Base-by-base conservation (phyloP, 1,284 basidiomycete species). In the Austroboletus novae-zelandiae region DNA sequence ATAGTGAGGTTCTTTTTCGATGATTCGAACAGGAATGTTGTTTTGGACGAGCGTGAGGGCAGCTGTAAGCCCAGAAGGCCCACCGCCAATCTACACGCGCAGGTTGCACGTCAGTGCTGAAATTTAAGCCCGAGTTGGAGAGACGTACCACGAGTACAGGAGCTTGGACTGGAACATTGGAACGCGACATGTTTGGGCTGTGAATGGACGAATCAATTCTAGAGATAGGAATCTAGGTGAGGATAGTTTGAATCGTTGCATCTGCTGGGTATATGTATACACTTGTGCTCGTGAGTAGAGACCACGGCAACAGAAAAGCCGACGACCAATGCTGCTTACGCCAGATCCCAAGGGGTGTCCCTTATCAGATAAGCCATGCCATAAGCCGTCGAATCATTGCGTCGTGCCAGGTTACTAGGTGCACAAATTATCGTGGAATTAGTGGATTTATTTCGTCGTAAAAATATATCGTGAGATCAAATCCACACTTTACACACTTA, bases 11-110 rank as follows among this genome's bases (percentile, higher is more conserved):
- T 59, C 61, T 45, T 69, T 74, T 18, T 72, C 63, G 17, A 74
- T 62, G 34, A 74, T 62, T 15, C 72, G 71, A 9, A 74, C 65
- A 3, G 66, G n/a, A n/a, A n/a, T n/a, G 17, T 73, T 69, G 36
- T 73, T 70, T 43, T 68, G 66, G 41, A 74, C 60, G 20, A 81
- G 66, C 0, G 74, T 69, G 13, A 73, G 71, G 0, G 79, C 79
- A 17, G 71, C 72, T 13, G 70, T 70, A 34, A 81, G 69, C 20
- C 79, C 80, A 0, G 76, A 62, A 31, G 79, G 72, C 11, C 79
- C 80, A 27, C 72, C 77, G 3, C 78, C 79, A 41, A 73, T 71
- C 54, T 80, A 72, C 1, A 8, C 10, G 5, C 8, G 4, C 13
- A 20, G 9, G 29, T 18, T 29, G 10, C 17, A 35, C 5, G 9